phyloP scores from a whole-genome alignment of 768 basidiomycete genomes.

The Cyclocybe aegerita region DNA sequence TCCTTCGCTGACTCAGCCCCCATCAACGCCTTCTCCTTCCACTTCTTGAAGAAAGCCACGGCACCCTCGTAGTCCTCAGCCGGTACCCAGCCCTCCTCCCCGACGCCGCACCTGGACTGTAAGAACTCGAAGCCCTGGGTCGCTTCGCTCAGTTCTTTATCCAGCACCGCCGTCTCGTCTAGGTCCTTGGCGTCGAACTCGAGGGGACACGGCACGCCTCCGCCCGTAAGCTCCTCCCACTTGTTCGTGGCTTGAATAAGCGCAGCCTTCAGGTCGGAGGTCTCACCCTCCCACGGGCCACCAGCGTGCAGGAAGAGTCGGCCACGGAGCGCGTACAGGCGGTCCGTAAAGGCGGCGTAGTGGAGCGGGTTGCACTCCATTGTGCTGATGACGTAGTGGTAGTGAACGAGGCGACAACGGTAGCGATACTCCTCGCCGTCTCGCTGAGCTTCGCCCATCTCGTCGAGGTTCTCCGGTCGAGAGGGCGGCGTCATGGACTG shows the following conservation, averaged over 20 bases:
- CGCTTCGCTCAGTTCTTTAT: too few species aligned
- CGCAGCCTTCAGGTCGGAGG: background rate
- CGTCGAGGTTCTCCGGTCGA: conserved; percentile 38
- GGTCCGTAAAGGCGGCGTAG: background rate
- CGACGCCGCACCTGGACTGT: too few species aligned
- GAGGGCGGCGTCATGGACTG: conserved; percentile 38
- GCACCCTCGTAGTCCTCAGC: too few species aligned
- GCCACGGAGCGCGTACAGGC: background rate
- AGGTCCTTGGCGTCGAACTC: too few species aligned
- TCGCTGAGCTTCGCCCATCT: conserved; percentile 36
- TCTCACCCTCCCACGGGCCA: background rate
- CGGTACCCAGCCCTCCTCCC: too few species aligned
- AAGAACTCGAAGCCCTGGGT: too few species aligned
- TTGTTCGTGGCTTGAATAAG: background rate
- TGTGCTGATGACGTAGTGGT: conserved; percentile 27
- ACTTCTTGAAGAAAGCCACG: too few species aligned
- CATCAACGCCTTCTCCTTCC: too few species aligned
- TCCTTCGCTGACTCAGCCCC: too few species aligned
- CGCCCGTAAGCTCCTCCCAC: background rate
- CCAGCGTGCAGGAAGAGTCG: background rate
- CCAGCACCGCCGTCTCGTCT: too few species aligned
- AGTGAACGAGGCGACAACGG: conserved; percentile 46
- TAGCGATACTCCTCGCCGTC: conserved; percentile 32
- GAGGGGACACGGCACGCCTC: too few species aligned
- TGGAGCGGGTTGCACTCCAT: background rate